phyloP scores from a whole-genome alignment of 2,329 filamentous ascomycete species.

The Gnomoniopsis sp. region DNA sequence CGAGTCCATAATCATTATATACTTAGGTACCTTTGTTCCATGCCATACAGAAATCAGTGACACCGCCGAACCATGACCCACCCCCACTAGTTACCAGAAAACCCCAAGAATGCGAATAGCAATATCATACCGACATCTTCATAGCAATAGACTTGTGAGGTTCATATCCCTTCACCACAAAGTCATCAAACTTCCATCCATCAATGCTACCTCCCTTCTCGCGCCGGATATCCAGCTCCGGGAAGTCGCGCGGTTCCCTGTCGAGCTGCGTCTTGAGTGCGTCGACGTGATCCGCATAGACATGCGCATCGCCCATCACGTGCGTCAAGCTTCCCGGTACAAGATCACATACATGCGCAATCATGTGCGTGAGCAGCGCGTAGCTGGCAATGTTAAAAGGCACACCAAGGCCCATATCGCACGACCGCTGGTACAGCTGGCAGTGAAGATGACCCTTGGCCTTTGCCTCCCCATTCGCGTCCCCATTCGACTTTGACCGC shows the following conservation, averaged over 20 bases:
- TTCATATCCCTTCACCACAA: slow-evolving; percentile 82
- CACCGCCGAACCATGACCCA: background rate
- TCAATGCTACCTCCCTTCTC: slow-evolving; percentile 75
- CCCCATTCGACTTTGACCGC: slow-evolving; percentile 23
- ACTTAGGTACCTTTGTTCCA: too few relatives aligned
- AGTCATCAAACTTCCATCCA: slow-evolving; percentile 85
- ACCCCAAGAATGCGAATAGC: background rate
- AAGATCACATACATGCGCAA: slow-evolving; percentile 82
- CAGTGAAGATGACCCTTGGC: slow-evolving; percentile 74
- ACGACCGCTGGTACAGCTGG: slow-evolving; percentile 87
- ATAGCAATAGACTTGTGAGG: slow-evolving; percentile 91
- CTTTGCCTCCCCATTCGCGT: slow-evolving; percentile 28
- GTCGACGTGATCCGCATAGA: slow-evolving; percentile 90
- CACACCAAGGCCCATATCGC: slow-evolving; percentile 95
- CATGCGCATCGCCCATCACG: slow-evolving; percentile 97
- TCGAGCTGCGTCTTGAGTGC: slow-evolving; percentile 77
- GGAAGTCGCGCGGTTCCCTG: slow-evolving; percentile 78
- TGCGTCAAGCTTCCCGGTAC: slow-evolving; percentile 86
- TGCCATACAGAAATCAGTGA: background rate
- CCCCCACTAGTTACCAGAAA: background rate
- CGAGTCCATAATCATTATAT: background rate
- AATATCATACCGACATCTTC: slow-evolving; percentile 87
- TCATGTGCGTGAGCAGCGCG: slow-evolving; percentile 90
- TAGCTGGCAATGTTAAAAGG: slow-evolving; percentile 98
- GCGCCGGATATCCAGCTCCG: slow-evolving; percentile 68